phyloP scores from a whole-genome alignment of 179 eudicot genomes.

The Camellia oleifera region DNA sequence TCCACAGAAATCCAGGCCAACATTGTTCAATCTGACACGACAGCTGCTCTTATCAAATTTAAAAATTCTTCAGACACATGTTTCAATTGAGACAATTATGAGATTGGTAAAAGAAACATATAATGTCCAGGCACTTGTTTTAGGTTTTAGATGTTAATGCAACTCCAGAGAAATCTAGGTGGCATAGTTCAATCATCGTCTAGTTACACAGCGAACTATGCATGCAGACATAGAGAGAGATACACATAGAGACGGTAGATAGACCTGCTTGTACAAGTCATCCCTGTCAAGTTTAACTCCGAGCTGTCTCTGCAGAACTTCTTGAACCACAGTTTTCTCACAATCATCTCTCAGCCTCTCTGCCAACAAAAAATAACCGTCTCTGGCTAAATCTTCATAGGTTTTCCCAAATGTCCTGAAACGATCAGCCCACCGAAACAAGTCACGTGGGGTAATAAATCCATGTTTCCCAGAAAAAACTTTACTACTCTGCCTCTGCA shows the following conservation, averaged over 20 bases:
- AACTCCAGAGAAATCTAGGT: neutral
- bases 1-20: neutral
- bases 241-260: neutral
- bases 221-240: neutral
- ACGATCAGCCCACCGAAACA: slow-evolving; percentile 95
- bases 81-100: neutral
- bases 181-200: neutral
- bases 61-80: no score
- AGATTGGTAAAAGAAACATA: neutral
- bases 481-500: slow-evolving; percentile 89
- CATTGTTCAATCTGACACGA: neutral
- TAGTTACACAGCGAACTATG: neutral
- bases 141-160: neutral
- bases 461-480: slow-evolving; percentile 99
- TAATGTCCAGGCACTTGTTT: neutral
- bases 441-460: slow-evolving; percentile 94
- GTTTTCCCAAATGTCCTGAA: slow-evolving; percentile 54
- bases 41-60: neutral
- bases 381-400: slow-evolving; percentile 73
- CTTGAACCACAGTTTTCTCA: slow-evolving; percentile 74
- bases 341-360: slow-evolving; percentile 84
- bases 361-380: slow-evolving; percentile 89
- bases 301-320: slow-evolving; percentile 72
- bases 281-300: slow-evolving; percentile 45
- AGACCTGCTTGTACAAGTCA: slow-evolving; percentile 71